These are phyloP conservation scores for Salvia hispanica DNA, from an alignment of 257 asterid genomes.

Conservation along the genomic window DNA sequence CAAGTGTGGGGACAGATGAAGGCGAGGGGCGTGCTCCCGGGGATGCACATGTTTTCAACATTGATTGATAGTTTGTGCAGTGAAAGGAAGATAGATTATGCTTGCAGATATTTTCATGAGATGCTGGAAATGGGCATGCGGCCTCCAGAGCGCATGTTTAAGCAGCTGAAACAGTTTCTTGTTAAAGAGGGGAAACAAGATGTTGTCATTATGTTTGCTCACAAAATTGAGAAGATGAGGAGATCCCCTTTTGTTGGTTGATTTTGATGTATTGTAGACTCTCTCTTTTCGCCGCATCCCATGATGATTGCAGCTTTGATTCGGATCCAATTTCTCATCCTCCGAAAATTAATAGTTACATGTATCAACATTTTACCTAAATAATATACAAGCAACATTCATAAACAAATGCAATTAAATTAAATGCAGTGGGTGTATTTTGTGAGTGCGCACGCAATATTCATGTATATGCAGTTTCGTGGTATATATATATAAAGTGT, in stretches of 20 bases:
- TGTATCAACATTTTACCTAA: no score
- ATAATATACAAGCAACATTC: neutral
- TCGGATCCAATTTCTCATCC: no score
- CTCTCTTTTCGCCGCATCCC: no score
- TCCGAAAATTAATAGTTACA: no score
- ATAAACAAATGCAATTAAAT: neutral
- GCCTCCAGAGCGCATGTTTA: slow-evolving; percentile 69
- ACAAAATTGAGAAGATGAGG: slow-evolving; percentile 57
- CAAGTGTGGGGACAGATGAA: slow-evolving; percentile 75
- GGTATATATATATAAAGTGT: no score
- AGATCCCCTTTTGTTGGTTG: slow-evolving; percentile 45
- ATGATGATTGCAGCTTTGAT: no score
- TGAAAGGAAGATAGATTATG: slow-evolving; percentile 56
- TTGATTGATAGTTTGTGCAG: slow-evolving; percentile 59
- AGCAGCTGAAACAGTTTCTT: slow-evolving; percentile 58
- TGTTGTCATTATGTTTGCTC: slow-evolving; percentile 39
- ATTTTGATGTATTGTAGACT: neutral
- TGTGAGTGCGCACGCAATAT: no score
- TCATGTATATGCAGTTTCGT: no score
- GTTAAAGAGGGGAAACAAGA: slow-evolving; percentile 63
- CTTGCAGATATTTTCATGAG: slow-evolving; percentile 53
- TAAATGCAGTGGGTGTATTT: no score
- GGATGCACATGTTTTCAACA: slow-evolving; percentile 73
- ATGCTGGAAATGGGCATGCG: slow-evolving; percentile 83
- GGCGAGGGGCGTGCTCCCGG: slow-evolving; percentile 66